phyloP scores from a whole-genome alignment of 2,329 filamentous ascomycete genomes.

The Penicillium vulpinum region DNA sequence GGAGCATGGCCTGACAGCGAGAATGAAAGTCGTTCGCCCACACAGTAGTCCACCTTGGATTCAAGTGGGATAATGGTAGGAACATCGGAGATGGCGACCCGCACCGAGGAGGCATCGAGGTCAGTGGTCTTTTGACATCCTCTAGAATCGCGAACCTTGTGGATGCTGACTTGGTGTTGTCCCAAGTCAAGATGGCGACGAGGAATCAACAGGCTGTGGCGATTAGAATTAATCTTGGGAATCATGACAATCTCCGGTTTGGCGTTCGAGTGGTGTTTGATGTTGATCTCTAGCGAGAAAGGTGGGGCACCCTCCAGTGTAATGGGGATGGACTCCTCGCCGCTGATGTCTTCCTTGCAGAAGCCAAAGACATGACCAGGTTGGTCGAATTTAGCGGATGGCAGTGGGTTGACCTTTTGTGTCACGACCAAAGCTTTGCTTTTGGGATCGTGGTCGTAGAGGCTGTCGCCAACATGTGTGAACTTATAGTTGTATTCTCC shows the following conservation, averaged over 20 bases:
- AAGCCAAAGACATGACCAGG: slow-evolving; percentile 94
- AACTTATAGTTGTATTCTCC: slow-evolving; percentile 88
- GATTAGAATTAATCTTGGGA: slow-evolving; percentile 71
- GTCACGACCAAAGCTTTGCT: slow-evolving; percentile 69
- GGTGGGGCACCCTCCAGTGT: slow-evolving; percentile 79
- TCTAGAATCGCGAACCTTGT: slow-evolving; percentile 81
- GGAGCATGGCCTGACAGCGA: slow-evolving; percentile 86
- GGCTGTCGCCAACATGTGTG: slow-evolving; percentile 75
- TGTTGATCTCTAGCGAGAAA: slow-evolving; percentile 86
- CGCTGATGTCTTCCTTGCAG: slow-evolving; percentile 78
- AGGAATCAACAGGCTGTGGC: slow-evolving; percentile 79
- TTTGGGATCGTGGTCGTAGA: slow-evolving; percentile 74
- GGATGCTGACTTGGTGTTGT: slow-evolving; percentile 84
- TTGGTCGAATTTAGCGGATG: slow-evolving; percentile 76
- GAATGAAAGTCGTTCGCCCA: slow-evolving; percentile 91
- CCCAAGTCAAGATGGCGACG: slow-evolving; percentile 81
- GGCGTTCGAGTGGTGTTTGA: slow-evolving; percentile 83
- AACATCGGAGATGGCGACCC: slow-evolving; percentile 89
- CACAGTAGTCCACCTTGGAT: slow-evolving; percentile 83
- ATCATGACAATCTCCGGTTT: slow-evolving; percentile 80
- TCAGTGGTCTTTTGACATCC: slow-evolving; percentile 82
- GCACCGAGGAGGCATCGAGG: slow-evolving; percentile 70
- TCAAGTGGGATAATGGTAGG: slow-evolving; percentile 88
- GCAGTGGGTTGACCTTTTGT: slow-evolving; percentile 82
- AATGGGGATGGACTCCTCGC: slow-evolving; percentile 86